Evolutionary conservation across 1,284 basidiomycete species (phyloP).

Genomic region (Boletus austroedulis): DNA sequence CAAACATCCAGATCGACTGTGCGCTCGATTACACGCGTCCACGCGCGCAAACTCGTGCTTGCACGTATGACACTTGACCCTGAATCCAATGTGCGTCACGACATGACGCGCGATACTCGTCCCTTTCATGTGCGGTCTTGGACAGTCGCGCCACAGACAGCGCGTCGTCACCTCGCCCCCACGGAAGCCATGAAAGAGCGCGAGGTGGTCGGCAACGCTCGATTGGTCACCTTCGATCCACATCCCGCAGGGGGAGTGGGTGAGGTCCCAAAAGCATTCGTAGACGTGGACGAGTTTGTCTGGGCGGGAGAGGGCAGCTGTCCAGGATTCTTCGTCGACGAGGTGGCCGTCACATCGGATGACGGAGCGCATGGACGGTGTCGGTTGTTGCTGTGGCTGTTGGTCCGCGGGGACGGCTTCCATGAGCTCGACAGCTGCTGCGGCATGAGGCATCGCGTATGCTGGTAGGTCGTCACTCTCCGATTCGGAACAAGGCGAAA

Average conservation of each 20-base stretch:
- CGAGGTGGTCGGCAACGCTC: slow-evolving; percentile 35
- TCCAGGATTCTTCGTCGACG: slow-evolving; percentile 34
- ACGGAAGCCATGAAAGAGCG: slow-evolving; percentile 31
- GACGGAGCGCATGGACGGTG: slow-evolving; percentile 15
- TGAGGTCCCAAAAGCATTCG: slow-evolving; percentile 32
- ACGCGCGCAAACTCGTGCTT: slow-evolving; percentile 35
- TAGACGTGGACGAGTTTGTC: slow-evolving; percentile 33
- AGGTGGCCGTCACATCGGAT: slow-evolving; percentile 29
- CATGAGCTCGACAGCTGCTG: slow-evolving; percentile 19
- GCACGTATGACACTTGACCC: slow-evolving; percentile 34
- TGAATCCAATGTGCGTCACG: slow-evolving; percentile 32
- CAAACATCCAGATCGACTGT: slow-evolving; percentile 32
- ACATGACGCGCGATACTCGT: slow-evolving; percentile 37
- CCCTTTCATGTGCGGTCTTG: slow-evolving; percentile 32
- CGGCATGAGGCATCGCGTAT: slow-evolving; percentile 21
- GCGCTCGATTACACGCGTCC: slow-evolving; percentile 37
- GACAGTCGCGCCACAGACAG: slow-evolving; percentile 34
- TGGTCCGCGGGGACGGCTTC: slow-evolving; percentile 13
- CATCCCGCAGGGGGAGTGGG: slow-evolving; percentile 30
- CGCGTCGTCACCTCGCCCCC: slow-evolving; percentile 32
- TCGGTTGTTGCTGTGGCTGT: background rate
- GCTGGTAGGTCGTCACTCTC: slow-evolving; percentile 23
- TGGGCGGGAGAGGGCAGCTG: slow-evolving; percentile 18
- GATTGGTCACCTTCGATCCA: slow-evolving; percentile 37
- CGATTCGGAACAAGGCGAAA: slow-evolving; percentile 29